Evolutionary conservation across 768 basidiomycete species (phyloP).

Genomic region (Sarcomyxa edulis): DNA sequence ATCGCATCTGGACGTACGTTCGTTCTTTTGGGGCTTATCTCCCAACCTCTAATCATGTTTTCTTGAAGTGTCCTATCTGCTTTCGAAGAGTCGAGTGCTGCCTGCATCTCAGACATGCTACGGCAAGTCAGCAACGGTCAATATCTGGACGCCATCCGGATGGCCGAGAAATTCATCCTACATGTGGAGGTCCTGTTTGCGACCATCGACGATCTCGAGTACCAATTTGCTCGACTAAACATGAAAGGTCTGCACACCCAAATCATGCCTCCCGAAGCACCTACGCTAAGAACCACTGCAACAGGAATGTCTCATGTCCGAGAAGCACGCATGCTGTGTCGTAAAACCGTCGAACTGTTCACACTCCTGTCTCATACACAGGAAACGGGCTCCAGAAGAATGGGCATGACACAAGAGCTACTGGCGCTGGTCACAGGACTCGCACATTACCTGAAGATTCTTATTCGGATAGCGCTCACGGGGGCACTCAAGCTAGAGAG

Average conservation of each 20-base stretch:
- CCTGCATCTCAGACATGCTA: conserved; percentile 98
- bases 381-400: conserved; percentile 82
- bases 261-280: background rate
- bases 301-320: conserved; percentile 96
- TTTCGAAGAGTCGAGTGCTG: conserved; percentile 98
- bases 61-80: conserved; percentile 78
- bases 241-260: conserved; percentile 67
- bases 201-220: conserved; percentile 94
- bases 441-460: conserved; percentile 98
- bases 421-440: conserved; percentile 97
- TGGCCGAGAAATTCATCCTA: conserved; percentile 98
- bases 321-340: conserved; percentile 97
- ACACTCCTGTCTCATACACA: conserved; percentile 94
- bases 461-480: conserved; percentile 95
- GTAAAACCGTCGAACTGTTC: conserved; percentile 98
- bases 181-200: conserved; percentile 98
- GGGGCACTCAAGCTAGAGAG: conserved; percentile 94
- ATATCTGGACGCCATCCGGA: conserved; percentile 93
- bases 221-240: conserved; percentile 70
- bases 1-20: conserved; percentile 95
- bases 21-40: conserved; percentile 4
- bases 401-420: conserved; percentile 96
- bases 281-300: conserved; percentile 3
- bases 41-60: conserved; percentile 7
- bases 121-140: conserved; percentile 95